Evolutionary conservation across 1,284 basidiomycete species (phyloP), one percentile per base, ranked within the genome.

Genomic region (Trichosporon inkin): DNA sequence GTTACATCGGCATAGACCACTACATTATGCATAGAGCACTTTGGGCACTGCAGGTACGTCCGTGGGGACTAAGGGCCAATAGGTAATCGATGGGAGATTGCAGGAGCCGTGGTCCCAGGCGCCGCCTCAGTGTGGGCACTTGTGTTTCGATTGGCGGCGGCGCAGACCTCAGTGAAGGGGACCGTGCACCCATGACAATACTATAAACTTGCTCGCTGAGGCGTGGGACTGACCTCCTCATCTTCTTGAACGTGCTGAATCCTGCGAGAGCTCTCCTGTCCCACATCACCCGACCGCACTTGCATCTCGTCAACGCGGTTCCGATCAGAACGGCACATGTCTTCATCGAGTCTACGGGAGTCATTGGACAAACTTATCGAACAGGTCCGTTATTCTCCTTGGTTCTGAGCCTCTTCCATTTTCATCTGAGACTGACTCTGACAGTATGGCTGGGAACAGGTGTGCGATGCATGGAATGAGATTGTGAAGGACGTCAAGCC

Each of bases 1-100:
- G 17, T 49, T n/a, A 28, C n/a, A 49, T 22, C 40, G 44, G 44
- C 44, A 49, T 49, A 49, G 44, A 49, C 44, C 44, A 49, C 44
- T 22, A 49, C 44, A 10, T 49, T 49, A 49, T 49, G 44, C 44
- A 49, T 49, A 49, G 44, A 22, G 44, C 22, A 28, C 22, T n/a
- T 49, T n/a, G 7, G 24, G 44, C 14, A 28, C 16, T 22, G 6
- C 38, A 17, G 38, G 16, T n/a, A 28, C 16, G 44, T 49, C 28
- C 28, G 44, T 49, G 44, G 44, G 22, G 16, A 28, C 44, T 28
- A 24, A 10, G 24, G 28, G 28, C 28, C 28, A 32, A 32, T 4
- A 32, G 28, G 28, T 32, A 32, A 5, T n/a, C 41, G 24, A 28
- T 38, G 41, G 22, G 11, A 22, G 41, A 19, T 13, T 20, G 24